Percentiles rank a stretch among this genome's conserved stretches.
Evolutionary conservation across 2,329 filamentous ascomycete genomes (phyloP).

Genomic region (Emericellopsis atlantica): DNA sequence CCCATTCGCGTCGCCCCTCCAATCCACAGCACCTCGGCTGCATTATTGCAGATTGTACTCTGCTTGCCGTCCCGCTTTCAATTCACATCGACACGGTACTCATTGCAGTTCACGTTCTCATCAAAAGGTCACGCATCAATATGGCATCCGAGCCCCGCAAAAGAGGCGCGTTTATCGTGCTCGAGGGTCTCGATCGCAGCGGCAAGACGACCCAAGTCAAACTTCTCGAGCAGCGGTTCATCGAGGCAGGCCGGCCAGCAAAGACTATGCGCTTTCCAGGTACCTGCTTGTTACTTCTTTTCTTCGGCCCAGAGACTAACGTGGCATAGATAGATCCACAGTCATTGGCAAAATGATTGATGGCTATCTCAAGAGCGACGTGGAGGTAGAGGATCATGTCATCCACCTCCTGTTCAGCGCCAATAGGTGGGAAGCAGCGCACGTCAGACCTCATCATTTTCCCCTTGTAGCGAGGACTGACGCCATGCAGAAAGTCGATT

Average conservation of each 20-base stretch:
- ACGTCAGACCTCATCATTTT: constrained; percentile 13
- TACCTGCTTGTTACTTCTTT: constrained; percentile 10
- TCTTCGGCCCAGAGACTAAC: background rate
- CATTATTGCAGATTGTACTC: too few species aligned
- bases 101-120: too few species aligned
- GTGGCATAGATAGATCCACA: constrained; percentile 46
- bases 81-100: too few species aligned
- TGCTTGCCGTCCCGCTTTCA: too few species aligned
- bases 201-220: constrained; percentile 88
- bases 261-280: constrained; percentile 46
- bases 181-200: constrained; percentile 81
- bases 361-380: constrained; percentile 59
- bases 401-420: constrained; percentile 86
- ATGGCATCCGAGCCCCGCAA: background rate
- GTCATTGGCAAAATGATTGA: constrained; percentile 83
- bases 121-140: too few species aligned
- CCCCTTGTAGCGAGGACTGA: background rate
- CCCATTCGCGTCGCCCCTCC: too few species aligned
- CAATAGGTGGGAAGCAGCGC: constrained; percentile 73
- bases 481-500: background rate
- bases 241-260: constrained; percentile 33
- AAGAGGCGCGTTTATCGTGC: constrained; percentile 63
- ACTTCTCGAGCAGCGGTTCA: constrained; percentile 44
- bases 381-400: constrained; percentile 71
- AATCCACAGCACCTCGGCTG: too few species aligned